phyloP scores from a whole-genome alignment of 1,284 basidiomycete genomes.

The Ustilago sp. region DNA sequence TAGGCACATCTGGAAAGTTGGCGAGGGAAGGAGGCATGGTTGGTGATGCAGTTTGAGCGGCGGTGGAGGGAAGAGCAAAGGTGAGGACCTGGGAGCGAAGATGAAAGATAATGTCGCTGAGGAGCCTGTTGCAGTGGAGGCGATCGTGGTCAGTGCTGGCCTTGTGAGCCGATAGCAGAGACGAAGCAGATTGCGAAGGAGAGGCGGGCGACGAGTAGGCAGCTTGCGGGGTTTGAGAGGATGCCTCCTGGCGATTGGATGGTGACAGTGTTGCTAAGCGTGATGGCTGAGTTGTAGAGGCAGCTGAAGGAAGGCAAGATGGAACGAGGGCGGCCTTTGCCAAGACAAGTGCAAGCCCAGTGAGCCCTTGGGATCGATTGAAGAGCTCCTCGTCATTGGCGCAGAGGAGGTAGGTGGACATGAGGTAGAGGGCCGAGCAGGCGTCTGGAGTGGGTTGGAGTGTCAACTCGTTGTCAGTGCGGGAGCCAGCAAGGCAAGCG shows the following conservation, averaged over 20 bases:
- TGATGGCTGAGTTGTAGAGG: neutral
- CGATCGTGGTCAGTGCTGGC: constrained; percentile 18
- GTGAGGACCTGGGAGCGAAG: constrained; percentile 31
- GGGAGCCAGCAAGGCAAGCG: constrained; percentile 27
- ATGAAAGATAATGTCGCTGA: constrained; percentile 38
- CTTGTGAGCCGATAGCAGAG: neutral
- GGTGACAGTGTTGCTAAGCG: neutral
- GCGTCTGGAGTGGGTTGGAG: constrained; percentile 36
- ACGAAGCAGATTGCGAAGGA: constrained; percentile 7
- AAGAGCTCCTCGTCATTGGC: constrained; percentile 30
- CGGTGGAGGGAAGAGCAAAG: constrained; percentile 11
- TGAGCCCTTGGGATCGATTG: constrained; percentile 25
- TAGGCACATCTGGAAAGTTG: constrained; percentile 20
- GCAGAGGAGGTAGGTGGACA: constrained; percentile 34
- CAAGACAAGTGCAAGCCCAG: constrained; percentile 28
- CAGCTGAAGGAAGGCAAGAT: constrained; percentile 3
- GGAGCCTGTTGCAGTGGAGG: constrained; percentile 29
- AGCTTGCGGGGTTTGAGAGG: too few species aligned
- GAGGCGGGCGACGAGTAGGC: constrained; percentile 8
- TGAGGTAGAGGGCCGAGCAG: constrained; percentile 40
- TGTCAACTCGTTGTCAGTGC: constrained; percentile 17
- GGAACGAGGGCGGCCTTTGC: constrained; percentile 29
- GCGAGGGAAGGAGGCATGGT: constrained; percentile 7
- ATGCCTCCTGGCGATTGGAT: neutral
- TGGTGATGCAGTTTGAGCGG: neutral